Percentiles rank a stretch among this genome's conserved stretches.
phyloP scores from a whole-genome alignment of 2,329 filamentous ascomycete species.

The Ascochyta viciae-villosae region DNA sequence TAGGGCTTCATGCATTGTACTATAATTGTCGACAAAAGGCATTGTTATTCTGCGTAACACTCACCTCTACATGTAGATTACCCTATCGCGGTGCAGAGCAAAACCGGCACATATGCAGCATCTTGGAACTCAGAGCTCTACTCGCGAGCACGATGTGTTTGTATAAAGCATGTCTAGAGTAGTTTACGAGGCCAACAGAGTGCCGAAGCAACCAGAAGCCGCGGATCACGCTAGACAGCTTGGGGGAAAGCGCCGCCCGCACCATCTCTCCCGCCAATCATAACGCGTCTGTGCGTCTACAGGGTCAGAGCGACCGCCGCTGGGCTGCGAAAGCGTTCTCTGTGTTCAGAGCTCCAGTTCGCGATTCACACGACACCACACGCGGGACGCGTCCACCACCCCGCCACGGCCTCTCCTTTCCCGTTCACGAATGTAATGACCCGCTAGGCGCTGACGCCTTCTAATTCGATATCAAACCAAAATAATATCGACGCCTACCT shows the following conservation, averaged over 20 bases:
- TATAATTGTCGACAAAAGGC: no score
- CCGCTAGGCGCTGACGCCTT: conserved; percentile 25
- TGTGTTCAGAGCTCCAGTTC: conserved; percentile 32
- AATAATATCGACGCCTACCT: conserved; percentile 25
- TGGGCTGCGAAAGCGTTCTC: conserved; percentile 15
- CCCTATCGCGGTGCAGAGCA: no score
- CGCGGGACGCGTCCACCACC: conserved; percentile 40
- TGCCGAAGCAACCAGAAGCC: conserved; percentile 13
- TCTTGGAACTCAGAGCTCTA: background rate
- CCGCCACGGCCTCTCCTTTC: conserved; percentile 32
- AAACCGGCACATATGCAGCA: no score
- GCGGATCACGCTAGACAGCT: background rate
- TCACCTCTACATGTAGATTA: no score
- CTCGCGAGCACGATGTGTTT: background rate
- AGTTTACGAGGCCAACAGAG: background rate
- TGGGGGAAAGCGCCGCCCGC: background rate
- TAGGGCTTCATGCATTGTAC: no score
- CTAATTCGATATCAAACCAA: conserved; percentile 30
- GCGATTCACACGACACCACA: conserved; percentile 35
- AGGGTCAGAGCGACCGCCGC: conserved; percentile 15
- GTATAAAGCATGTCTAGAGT: background rate
- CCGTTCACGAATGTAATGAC: conserved; percentile 43
- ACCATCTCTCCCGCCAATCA: conserved; percentile 2
- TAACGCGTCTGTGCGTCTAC: background rate
- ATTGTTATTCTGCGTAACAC: no score